These are phyloP conservation scores for Stagonosporopsis chrysanthemi DNA, from an alignment of 2,329 filamentous ascomycete species.

Conservation along the genomic window DNA sequence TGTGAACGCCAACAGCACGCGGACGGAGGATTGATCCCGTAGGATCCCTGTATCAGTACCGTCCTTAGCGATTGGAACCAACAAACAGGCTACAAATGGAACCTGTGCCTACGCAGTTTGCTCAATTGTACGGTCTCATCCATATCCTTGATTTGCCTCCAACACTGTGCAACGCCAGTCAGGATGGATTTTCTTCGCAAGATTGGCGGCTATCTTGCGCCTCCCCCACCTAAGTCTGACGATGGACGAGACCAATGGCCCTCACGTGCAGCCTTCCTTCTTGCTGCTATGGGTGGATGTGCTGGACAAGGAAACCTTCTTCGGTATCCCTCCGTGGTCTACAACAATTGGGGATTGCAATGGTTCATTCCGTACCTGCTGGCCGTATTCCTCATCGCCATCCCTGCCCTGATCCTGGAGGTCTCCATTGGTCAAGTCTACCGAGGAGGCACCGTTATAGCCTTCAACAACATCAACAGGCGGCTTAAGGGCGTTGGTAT, in stretches of 20 bases:
- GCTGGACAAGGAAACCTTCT: conserved; percentile 66
- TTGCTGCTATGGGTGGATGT: conserved; percentile 66
- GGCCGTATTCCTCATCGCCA: conserved; percentile 63
- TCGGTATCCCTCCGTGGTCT: conserved; percentile 65
- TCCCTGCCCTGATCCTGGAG: conserved; percentile 64
- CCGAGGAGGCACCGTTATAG: conserved; percentile 63
- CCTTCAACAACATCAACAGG: conserved; percentile 60
- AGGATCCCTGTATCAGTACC: conserved; percentile 20
- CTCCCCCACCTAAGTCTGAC: conserved; percentile 44
- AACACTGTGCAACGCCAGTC: background rate
- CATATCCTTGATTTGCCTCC: background rate
- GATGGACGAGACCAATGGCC: conserved; percentile 63
- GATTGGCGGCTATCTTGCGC: conserved; percentile 43
- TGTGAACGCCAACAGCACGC: conserved; percentile 17
- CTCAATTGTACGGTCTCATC: background rate
- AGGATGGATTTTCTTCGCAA: conserved; percentile 32
- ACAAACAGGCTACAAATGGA: conserved; percentile 28
- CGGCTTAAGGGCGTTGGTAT: conserved; percentile 63
- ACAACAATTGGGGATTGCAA: conserved; percentile 67
- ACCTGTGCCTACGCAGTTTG: conserved; percentile 12
- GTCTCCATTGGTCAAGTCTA: conserved; percentile 63
- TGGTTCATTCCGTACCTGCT: conserved; percentile 68
- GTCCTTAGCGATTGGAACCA: conserved; percentile 24
- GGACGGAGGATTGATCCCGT: conserved; percentile 16
- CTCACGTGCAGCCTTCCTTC: conserved; percentile 62